Conservation (phyloP, 2,329 filamentous ascomycete genomes). For the Diaporthe helianthi region DNA sequence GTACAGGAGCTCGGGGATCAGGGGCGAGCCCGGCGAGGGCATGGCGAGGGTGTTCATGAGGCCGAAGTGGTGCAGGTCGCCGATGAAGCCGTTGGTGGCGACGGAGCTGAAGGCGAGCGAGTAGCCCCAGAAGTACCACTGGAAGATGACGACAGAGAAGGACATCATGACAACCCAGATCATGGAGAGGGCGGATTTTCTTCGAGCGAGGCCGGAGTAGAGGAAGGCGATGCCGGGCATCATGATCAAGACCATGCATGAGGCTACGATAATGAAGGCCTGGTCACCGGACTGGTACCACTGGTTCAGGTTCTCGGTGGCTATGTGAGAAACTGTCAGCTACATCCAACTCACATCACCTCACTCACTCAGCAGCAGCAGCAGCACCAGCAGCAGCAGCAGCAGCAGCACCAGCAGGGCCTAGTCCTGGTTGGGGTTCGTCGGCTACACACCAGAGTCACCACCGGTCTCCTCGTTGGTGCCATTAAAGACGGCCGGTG, state of each 20-base stretch:
- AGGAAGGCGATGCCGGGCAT: constrained; percentile 95
- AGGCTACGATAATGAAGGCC: constrained; percentile 88
- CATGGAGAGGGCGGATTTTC: constrained; percentile 96
- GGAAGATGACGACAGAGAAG: constrained; percentile 88
- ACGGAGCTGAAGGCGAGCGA: constrained; percentile 88
- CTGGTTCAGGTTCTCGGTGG: constrained; percentile 88
- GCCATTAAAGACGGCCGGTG: constrained; percentile 68
- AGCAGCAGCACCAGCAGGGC: not conserved
- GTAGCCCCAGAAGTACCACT: constrained; percentile 99
- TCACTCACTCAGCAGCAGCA: constrained; percentile 8
- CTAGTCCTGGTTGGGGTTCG: not conserved
- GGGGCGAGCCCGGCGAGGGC: constrained; percentile 86
- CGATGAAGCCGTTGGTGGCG: constrained; percentile 89
- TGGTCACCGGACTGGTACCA: constrained; percentile 93
- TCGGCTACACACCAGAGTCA: constrained; percentile 72
- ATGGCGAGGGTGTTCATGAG: constrained; percentile 82
- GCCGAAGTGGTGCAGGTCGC: constrained; percentile 87
- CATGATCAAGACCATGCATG: constrained; percentile 97
- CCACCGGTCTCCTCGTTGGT: constrained; percentile 72
- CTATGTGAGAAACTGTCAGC: constrained; percentile 52
- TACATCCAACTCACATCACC: constrained; percentile 4
- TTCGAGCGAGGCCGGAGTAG: constrained; percentile 94
- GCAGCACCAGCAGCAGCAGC: not conserved
- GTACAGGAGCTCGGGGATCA: constrained; percentile 89
- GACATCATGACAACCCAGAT: constrained; percentile 98